phyloP scores from a whole-genome alignment of 306 rosid species.

The Abrus precatorius region DNA sequence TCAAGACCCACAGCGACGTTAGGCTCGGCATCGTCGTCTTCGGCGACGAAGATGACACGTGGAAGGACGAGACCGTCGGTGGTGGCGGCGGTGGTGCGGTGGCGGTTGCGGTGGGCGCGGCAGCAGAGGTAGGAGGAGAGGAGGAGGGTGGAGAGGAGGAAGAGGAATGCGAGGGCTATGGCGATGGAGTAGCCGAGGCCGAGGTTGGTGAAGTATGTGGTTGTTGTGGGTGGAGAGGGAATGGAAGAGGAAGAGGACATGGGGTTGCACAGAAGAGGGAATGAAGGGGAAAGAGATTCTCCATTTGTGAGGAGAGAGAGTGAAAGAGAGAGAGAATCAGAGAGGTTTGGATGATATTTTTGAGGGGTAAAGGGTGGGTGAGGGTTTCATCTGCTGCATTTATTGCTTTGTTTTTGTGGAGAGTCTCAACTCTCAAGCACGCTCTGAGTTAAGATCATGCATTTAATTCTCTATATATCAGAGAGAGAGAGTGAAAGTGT shows the following conservation, averaged over 20 bases:
- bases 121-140: constrained; percentile 92
- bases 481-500: no score
- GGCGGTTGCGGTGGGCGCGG: constrained; percentile 54
- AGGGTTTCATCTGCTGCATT: constrained; percentile 73
- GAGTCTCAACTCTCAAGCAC: no score
- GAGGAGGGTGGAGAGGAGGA: constrained; percentile 82
- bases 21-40: constrained; percentile 52
- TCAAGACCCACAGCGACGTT: constrained; percentile 62
- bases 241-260: constrained; percentile 47
- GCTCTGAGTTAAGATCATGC: no score
- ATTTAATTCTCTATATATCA: no score
- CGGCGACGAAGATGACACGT: constrained; percentile 79
- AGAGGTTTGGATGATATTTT: constrained; percentile 42
- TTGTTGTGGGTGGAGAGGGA: constrained; percentile 41
- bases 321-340: constrained; percentile 25
- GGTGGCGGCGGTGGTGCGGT: background rate
- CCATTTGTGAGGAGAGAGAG: constrained; percentile 62
- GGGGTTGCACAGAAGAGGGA: constrained; percentile 30
- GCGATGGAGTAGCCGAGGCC: constrained; percentile 98
- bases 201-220: constrained; percentile 63
- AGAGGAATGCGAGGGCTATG: constrained; percentile 83
- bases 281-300: constrained; percentile 43
- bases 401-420: constrained; percentile 62
- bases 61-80: constrained; percentile 70
- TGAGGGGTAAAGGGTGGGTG: constrained; percentile 69